Conservation (phyloP, 139 green algal genomes). For the Tetradesmus obliquus region DNA sequence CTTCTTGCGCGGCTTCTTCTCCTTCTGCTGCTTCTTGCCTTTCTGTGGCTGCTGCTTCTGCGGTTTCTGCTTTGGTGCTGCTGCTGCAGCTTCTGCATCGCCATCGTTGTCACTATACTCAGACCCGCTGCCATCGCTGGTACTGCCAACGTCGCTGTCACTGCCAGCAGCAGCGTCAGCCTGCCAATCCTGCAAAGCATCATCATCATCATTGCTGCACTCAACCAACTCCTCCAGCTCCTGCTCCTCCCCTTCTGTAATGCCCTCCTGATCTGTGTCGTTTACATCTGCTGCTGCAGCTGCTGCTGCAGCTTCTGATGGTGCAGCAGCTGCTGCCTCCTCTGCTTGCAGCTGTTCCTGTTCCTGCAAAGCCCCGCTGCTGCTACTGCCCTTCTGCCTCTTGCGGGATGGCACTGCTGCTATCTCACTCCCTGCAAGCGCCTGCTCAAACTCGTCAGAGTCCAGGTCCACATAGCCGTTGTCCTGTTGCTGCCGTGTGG, state of each 20-base stretch:
- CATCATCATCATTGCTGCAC: not conserved
- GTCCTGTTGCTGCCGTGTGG: not conserved
- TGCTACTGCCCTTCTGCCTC: not conserved
- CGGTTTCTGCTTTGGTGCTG: not conserved
- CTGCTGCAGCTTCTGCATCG: not conserved
- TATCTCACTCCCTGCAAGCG: not conserved
- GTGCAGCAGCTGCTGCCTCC: too few relatives aligned
- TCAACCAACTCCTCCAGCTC: not conserved
- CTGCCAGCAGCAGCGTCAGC: not conserved
- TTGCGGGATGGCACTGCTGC: not conserved
- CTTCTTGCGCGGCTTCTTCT: slow-evolving; percentile 19
- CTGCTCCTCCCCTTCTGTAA: not conserved
- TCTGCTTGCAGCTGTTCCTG: not conserved
- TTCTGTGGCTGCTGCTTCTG: slow-evolving; percentile 1
- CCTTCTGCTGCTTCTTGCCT: not conserved
- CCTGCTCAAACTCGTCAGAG: slow-evolving; percentile 28
- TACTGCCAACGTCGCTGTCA: not conserved
- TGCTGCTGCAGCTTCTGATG: not conserved
- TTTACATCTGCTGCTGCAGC: not conserved
- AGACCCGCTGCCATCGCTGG: not conserved
- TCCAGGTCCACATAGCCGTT: not conserved
- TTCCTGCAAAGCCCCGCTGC: not conserved
- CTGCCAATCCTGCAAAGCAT: not conserved
- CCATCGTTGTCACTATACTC: not conserved
- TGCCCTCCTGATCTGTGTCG: not conserved